phyloP scores from a whole-genome alignment of 139 green algal species.

The Chlamydomonas incerta region DNA sequence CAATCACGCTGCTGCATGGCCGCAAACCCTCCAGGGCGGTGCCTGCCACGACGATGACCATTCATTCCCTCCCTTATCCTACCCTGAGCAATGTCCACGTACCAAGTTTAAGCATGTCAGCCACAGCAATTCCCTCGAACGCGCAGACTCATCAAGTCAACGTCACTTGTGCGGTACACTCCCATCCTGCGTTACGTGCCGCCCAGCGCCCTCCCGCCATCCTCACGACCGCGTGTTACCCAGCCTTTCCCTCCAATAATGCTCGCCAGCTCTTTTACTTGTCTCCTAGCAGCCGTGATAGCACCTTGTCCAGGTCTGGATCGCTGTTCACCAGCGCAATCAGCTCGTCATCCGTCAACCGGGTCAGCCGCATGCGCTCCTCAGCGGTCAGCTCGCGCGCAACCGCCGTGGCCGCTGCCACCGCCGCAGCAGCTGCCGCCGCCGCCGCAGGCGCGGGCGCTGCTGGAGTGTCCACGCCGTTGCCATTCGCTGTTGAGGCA shows the following conservation, averaged over 20 bases:
- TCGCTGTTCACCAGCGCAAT: constrained; percentile 41
- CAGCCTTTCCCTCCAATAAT: neutral
- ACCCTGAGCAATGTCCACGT: no score
- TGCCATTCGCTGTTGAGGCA: neutral
- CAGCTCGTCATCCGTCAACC: constrained; percentile 42
- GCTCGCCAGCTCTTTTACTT: neutral
- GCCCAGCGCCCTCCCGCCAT: neutral
- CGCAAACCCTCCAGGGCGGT: no score
- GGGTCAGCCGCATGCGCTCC: constrained; percentile 16
- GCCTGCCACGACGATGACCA: no score
- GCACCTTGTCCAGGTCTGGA: constrained; percentile 30
- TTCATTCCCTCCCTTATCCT: no score
- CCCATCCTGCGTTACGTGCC: no score
- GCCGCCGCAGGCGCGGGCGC: neutral
- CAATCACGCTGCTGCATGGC: no score
- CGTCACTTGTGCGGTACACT: no score
- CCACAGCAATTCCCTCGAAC: no score
- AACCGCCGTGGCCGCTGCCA: neutral
- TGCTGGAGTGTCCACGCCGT: neutral
- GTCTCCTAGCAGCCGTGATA: constrained; percentile 20
- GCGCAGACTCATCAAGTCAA: no score
- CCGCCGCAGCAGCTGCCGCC: neutral
- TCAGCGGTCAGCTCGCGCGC: neutral
- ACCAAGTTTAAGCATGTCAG: no score
- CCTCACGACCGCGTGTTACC: neutral